Evolutionary conservation across 768 basidiomycete species (phyloP).

Genomic region (Phylloporus sp.): DNA sequence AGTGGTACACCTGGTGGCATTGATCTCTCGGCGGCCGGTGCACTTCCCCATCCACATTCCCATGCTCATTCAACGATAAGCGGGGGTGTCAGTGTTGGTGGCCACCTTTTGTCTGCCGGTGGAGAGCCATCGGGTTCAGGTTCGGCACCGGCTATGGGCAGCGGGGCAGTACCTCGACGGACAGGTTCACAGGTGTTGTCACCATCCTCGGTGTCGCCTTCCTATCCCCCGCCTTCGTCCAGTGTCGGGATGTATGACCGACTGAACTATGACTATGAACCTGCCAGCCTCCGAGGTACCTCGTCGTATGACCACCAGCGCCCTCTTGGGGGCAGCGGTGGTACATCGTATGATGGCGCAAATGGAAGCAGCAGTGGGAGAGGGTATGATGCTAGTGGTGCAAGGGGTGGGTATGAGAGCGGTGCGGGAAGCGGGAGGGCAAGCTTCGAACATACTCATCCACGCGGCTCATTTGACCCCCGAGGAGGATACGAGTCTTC

Average conservation of each 20-base stretch:
- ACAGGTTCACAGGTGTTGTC: slow-evolving; percentile 13
- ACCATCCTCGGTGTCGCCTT: slow-evolving; percentile 11
- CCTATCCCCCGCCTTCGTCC: slow-evolving; percentile 17
- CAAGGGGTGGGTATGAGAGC: slow-evolving; percentile 22
- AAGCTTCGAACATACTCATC: slow-evolving; percentile 22
- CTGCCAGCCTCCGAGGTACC: slow-evolving; percentile 9
- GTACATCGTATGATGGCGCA: slow-evolving; percentile 16
- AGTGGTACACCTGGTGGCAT: slow-evolving; percentile 32
- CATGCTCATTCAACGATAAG: slow-evolving; percentile 14
- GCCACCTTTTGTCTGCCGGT: slow-evolving; percentile 19
- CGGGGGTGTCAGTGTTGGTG: slow-evolving; percentile 2
- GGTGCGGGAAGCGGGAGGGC: slow-evolving; percentile 10
- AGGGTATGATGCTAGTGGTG: slow-evolving; percentile 16
- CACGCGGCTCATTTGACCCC: slow-evolving; percentile 27
- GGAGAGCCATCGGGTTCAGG: slow-evolving; percentile 15
- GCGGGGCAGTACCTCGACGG: slow-evolving; percentile 10
- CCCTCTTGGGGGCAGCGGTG: slow-evolving; percentile 3
- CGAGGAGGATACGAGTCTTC: slow-evolving; percentile 23
- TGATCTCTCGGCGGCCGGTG: slow-evolving; percentile 20
- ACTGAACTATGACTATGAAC: slow-evolving; percentile 20
- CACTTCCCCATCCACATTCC: slow-evolving; percentile 5
- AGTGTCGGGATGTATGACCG: slow-evolving; percentile 21
- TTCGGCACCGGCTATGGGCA: background rate
- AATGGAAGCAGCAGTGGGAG: slow-evolving; percentile 14
- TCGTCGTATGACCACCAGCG: slow-evolving; percentile 23